A percentile compares a stretch with the other conserved stretches of the same genome.
Conservation (phyloP, 352 stramenopile genomes). For the Peronospora farinosa region DNA sequence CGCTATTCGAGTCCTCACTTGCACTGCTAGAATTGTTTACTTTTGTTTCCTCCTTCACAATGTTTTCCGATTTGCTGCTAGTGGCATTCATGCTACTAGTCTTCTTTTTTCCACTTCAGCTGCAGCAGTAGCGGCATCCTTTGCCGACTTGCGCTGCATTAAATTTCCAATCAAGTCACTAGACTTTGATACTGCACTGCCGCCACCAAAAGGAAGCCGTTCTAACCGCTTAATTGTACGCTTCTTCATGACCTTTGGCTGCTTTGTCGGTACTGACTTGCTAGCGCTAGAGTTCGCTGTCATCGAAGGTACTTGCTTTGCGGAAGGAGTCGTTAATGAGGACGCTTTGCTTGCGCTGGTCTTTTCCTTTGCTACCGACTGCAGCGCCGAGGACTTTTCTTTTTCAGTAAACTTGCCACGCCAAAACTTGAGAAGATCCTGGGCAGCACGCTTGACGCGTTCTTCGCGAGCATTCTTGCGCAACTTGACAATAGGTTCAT, state of each 20-base stretch:
- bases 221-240: conserved; percentile 75
- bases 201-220: conserved; percentile 53
- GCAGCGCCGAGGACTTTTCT: conserved; percentile 37
- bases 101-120: conserved; percentile 37
- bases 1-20: conserved; percentile 23
- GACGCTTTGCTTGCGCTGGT: conserved; percentile 13
- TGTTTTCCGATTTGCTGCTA: conserved; percentile 11
- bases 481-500: conserved; percentile 84
- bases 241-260: conserved; percentile 49
- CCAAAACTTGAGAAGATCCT: conserved; percentile 85
- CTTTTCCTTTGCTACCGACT: conserved; percentile 23
- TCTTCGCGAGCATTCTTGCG: conserved; percentile 74
- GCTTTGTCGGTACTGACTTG: conserved; percentile 20
- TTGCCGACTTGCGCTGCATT: conserved; percentile 77
- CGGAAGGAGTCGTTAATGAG: conserved; percentile 16
- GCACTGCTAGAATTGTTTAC: conserved; percentile 14
- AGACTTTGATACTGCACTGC: conserved; percentile 57
- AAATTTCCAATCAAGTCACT: conserved; percentile 78
- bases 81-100: conserved; percentile 12
- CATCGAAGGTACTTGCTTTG: conserved; percentile 16
- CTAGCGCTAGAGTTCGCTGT: conserved; percentile 10
- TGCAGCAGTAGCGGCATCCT: conserved; percentile 42
- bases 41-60: conserved; percentile 15
- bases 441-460: conserved; percentile 65
- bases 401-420: conserved; percentile 82